Percentiles rank a stretch among this genome's conserved stretches.
These are phyloP conservation scores for Graphilbum sp. DNA, from an alignment of 2,329 filamentous ascomycete species.

Conservation along the genomic window DNA sequence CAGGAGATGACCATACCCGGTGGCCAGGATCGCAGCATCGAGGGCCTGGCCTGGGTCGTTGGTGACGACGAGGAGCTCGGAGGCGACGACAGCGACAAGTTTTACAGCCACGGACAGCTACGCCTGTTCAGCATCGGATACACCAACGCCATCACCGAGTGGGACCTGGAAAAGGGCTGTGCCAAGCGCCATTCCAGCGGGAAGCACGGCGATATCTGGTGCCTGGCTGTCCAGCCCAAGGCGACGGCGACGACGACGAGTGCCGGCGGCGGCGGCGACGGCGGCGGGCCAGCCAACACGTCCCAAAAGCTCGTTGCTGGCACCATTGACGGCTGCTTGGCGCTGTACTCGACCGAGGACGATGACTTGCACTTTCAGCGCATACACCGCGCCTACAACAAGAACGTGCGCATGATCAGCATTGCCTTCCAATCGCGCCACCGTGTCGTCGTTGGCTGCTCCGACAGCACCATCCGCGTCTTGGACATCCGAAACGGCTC, in stretches of 20 bases:
- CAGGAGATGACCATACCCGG: conserved; percentile 79
- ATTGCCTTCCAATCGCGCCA: conserved; percentile 77
- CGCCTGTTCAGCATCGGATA: conserved; percentile 94
- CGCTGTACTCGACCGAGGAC: conserved; percentile 74
- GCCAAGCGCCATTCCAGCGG: conserved; percentile 73
- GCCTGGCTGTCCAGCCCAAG: conserved; percentile 70
- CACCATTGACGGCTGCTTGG: conserved; percentile 80
- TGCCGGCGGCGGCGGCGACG: too few species aligned
- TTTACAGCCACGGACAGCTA: conserved; percentile 43
- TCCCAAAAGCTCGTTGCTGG: conserved; percentile 58
- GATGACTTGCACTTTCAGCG: conserved; percentile 66
- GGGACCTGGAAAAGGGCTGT: conserved; percentile 69
- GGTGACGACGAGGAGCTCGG: conserved; percentile 58
- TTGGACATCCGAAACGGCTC: conserved; percentile 72
- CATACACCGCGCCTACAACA: conserved; percentile 48
- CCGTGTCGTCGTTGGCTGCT: conserved; percentile 75
- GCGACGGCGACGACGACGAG: conserved; percentile 12
- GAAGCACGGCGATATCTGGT: conserved; percentile 95
- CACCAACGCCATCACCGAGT: conserved; percentile 83
- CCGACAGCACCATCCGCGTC: conserved; percentile 87
- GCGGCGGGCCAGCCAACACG: conserved; percentile 7
- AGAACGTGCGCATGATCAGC: conserved; percentile 79
- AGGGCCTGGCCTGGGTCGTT: conserved; percentile 82
- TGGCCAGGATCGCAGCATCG: conserved; percentile 71
- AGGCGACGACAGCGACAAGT: conserved; percentile 30